Evolutionary conservation across 176 grass and related monocot genomes (phyloP), one percentile per base, ranked within the genome.

Genomic region (Lolium multiflorum): DNA sequence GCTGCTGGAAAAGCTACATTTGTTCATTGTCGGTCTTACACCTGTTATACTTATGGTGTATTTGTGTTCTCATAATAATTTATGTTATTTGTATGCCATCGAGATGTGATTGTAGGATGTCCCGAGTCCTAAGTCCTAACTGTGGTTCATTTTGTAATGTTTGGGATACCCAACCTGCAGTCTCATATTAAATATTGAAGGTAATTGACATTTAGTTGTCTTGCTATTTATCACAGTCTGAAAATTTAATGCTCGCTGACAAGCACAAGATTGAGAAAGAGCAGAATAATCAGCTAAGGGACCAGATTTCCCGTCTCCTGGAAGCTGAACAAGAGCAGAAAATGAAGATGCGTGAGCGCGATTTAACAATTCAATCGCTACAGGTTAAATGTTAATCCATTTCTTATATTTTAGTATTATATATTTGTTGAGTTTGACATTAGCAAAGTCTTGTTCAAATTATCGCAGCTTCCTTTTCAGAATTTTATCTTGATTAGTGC

Each of bases 241-340:
- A 98, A 91, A 98, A 98, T 92, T 84, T 92, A 89, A 94, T 92
- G 84, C 93, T 92, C 72, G 38, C 85, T 38, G 90, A 98, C 66
- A 98, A 94, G 82, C 91, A 92, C 78, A 98, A 91, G 76, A 79
- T 88, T 76, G 96, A 98, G 82, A 98, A 95, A 84, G 93, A 98
- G 25, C 90, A 98, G 87, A 98, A 96, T 58, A 90, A 85, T 79
- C 84, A 98, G 79, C 92, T 96, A 62, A 91, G 91, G 76, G 94
- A 91, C 88, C 91, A 98, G 82, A 88, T 92, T 86, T 88, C 91
- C 70, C 84, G 77, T 77, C 88, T 98, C 59, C 77, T 92, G 82
- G 89, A 92, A 89, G 76, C 68, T 37, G 96, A 98, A 80, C 90
- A 98, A 89, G 96, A 98, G 57, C 93, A 96, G 76, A 98, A 96